Percentiles rank a stretch among this genome's conserved stretches.
Evolutionary conservation across 2,329 filamentous ascomycete genomes (phyloP).

Genomic region (Thielaviopsis euricoi): DNA sequence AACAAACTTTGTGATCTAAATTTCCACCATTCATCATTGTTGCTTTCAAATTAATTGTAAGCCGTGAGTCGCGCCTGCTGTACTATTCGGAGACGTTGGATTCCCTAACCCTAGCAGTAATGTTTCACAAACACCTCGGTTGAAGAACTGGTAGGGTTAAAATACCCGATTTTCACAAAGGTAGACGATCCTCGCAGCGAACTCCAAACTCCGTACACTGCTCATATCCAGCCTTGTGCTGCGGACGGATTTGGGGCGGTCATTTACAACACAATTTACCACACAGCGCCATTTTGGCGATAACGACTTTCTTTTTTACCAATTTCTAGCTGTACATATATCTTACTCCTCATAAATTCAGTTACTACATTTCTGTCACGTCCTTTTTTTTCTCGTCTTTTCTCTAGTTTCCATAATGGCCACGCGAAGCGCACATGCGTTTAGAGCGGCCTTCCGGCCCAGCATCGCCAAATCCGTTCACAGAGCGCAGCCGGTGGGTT

Average conservation of each 20-base stretch:
- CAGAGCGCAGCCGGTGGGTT: background rate
- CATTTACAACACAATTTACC: background rate
- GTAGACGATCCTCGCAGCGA: no score
- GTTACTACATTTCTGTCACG: background rate
- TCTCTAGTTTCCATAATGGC: background rate
- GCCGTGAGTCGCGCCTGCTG: no score
- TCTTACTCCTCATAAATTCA: background rate
- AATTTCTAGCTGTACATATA: background rate
- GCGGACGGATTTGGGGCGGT: background rate
- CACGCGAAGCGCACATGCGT: background rate
- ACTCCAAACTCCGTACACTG: background rate
- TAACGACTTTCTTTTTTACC: background rate
- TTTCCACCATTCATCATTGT: no score
- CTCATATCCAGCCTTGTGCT: background rate
- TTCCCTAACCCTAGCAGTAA: background rate
- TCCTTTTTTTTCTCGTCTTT: background rate
- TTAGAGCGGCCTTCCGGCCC: slow-evolving; percentile 2
- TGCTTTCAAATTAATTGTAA: no score
- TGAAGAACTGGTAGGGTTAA: background rate
- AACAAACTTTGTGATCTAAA: no score
- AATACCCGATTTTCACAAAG: background rate
- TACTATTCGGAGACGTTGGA: no score
- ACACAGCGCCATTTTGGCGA: background rate
- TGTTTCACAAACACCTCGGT: background rate
- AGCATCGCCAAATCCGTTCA: background rate